Conservation (phyloP, 2,329 filamentous ascomycete genomes). For the Cadophora sp. region DNA sequence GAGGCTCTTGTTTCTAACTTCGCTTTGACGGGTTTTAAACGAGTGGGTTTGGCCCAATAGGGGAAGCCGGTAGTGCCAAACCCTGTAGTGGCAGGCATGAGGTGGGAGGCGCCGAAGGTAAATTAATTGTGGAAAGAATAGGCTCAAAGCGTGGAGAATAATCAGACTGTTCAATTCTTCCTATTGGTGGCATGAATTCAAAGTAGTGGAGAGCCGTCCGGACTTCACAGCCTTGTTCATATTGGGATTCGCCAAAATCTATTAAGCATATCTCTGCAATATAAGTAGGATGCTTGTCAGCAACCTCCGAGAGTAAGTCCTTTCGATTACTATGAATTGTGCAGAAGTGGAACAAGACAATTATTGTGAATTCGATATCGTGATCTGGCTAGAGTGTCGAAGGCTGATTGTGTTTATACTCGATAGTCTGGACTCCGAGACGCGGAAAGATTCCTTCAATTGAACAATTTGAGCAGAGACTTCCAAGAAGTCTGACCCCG, state of each 20-base stretch:
- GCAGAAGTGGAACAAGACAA: background rate
- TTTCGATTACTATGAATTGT: background rate
- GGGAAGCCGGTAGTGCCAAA: background rate
- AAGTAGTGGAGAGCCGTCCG: background rate
- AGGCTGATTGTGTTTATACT: background rate
- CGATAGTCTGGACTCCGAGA: background rate
- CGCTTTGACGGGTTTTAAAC: constrained; percentile 19
- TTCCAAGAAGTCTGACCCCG: background rate
- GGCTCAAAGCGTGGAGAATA: constrained; percentile 1
- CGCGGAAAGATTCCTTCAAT: background rate
- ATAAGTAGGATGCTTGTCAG: constrained; percentile 3
- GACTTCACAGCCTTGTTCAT: background rate
- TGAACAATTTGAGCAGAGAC: background rate
- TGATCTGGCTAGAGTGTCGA: background rate
- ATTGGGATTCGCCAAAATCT: background rate
- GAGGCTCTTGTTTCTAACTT: constrained; percentile 17
- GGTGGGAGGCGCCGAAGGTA: constrained; percentile 5
- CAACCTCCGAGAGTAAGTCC: background rate
- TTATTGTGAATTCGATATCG: background rate
- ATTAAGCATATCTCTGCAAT: constrained; percentile 1
- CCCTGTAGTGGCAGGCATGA: constrained; percentile 9
- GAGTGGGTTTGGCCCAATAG: constrained; percentile 1
- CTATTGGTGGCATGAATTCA: background rate
- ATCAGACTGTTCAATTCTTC: background rate
- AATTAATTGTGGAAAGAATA: constrained; percentile 8